Evolutionary conservation across 108 stramenopile species (phyloP).

Genomic region (Nitzschia palea): DNA sequence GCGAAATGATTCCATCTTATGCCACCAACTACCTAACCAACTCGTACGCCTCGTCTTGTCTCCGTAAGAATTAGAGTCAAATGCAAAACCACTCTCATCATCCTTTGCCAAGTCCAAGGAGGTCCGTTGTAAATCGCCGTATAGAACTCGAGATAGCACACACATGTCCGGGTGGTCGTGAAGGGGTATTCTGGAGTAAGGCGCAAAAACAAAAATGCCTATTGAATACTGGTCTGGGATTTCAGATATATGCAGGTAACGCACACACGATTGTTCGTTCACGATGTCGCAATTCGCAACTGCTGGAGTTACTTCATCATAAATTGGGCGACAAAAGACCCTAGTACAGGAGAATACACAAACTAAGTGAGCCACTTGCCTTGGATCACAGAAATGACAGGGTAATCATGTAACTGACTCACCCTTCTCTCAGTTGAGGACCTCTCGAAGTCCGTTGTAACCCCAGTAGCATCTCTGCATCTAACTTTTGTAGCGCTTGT

Average conservation of each 20-base stretch:
- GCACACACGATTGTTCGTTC: conserved; percentile 30
- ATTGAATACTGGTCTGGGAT: conserved; percentile 70
- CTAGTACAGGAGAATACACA: conserved; percentile 16
- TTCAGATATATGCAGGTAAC: conserved; percentile 87
- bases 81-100: background rate
- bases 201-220: conserved; percentile 94
- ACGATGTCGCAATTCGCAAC: background rate
- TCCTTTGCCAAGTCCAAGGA: conserved; percentile 72
- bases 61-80: background rate
- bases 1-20: background rate
- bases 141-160: conserved; percentile 86
- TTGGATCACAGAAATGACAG: background rate
- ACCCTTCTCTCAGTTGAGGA: conserved; percentile 26
- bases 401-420: conserved; percentile 5
- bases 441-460: conserved; percentile 29
- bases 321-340: conserved; percentile 50
- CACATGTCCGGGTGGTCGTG: conserved; percentile 97
- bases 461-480: conserved; percentile 53
- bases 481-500: conserved; percentile 41
- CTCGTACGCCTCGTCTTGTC: background rate
- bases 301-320: conserved; percentile 51
- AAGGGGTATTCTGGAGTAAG: conserved; percentile 82
- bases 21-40: conserved; percentile 1
- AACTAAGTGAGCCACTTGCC: background rate
- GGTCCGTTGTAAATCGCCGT: conserved; percentile 77